Conservation (phyloP, 129 eudicot genomes). For the Erigeron canadensis region DNA sequence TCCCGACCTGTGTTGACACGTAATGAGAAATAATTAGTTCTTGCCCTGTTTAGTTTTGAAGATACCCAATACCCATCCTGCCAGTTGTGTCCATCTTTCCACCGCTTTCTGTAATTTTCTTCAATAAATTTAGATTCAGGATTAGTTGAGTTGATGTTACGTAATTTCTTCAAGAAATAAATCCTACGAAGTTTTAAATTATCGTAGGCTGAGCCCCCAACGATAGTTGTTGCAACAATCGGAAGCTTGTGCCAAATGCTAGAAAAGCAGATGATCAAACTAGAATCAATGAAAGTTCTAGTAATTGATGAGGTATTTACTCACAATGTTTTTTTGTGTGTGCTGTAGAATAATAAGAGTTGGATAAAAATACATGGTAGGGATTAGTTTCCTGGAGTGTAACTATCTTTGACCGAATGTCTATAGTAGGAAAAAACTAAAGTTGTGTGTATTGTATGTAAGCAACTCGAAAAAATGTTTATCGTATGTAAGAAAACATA, state of each 20-base stretch:
- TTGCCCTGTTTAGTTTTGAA: too few species aligned
- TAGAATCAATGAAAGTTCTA: slow-evolving; percentile 70
- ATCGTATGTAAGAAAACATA: too few species aligned
- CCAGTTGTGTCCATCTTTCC: too few species aligned
- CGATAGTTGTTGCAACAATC: slow-evolving; percentile 79
- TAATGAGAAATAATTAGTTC: too few species aligned
- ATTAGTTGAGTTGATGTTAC: not conserved
- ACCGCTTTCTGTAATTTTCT: not conserved
- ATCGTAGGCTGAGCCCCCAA: slow-evolving; percentile 87
- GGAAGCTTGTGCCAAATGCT: slow-evolving; percentile 88
- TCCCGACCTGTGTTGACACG: not conserved
- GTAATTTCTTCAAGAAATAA: not conserved
- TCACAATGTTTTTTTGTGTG: not conserved
- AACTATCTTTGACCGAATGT: too few species aligned
- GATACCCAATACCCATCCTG: too few species aligned
- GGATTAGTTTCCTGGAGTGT: too few species aligned
- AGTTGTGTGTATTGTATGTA: too few species aligned
- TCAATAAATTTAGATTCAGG: slow-evolving; percentile 1
- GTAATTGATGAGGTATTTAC: slow-evolving; percentile 81
- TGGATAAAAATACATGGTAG: not conserved
- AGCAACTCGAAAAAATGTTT: too few species aligned
- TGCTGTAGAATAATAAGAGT: not conserved
- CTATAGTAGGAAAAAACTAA: too few species aligned
- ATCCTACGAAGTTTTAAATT: not conserved
- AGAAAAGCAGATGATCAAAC: slow-evolving; percentile 59